Evolutionary conservation across 192 early-diverging fungal species (phyloP).

Genomic region (Podila verticillata): DNA sequence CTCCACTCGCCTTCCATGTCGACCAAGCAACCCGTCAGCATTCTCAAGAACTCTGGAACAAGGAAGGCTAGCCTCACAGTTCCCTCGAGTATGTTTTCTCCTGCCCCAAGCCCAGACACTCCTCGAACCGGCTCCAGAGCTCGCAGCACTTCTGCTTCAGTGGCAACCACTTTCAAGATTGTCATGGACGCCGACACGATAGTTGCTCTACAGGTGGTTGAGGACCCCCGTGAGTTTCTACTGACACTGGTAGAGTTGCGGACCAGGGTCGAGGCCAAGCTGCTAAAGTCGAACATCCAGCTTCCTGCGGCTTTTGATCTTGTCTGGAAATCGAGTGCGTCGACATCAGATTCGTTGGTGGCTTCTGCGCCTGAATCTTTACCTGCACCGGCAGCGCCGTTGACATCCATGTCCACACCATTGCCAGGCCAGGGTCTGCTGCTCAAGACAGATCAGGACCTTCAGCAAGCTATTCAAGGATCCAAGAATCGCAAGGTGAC

Average conservation of each 20-base stretch:
- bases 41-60: slow-evolving; percentile 32
- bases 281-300: slow-evolving; percentile 43
- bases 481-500: slow-evolving; percentile 39
- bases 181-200: slow-evolving; percentile 49
- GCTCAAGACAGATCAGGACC: slow-evolving; percentile 30
- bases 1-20: slow-evolving; percentile 16
- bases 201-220: slow-evolving; percentile 37
- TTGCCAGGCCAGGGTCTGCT: slow-evolving; percentile 1
- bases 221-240: slow-evolving; percentile 16
- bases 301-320: slow-evolving; percentile 35
- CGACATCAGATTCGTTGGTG: neutral
- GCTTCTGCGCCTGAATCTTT: neutral
- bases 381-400: neutral
- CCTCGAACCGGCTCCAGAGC: neutral
- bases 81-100: slow-evolving; percentile 18
- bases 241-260: slow-evolving; percentile 27
- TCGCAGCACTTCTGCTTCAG: neutral
- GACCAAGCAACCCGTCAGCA: slow-evolving; percentile 38
- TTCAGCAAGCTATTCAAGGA: slow-evolving; percentile 23
- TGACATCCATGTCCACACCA: neutral
- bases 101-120: neutral
- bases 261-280: slow-evolving; percentile 16
- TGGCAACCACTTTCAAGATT: slow-evolving; percentile 45
- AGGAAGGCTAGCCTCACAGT: slow-evolving; percentile 38
- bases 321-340: slow-evolving; percentile 17